These are phyloP conservation scores for Maudiozyma turicensis DNA, from an alignment of 805 yeast genomes.

Conservation along the genomic window DNA sequence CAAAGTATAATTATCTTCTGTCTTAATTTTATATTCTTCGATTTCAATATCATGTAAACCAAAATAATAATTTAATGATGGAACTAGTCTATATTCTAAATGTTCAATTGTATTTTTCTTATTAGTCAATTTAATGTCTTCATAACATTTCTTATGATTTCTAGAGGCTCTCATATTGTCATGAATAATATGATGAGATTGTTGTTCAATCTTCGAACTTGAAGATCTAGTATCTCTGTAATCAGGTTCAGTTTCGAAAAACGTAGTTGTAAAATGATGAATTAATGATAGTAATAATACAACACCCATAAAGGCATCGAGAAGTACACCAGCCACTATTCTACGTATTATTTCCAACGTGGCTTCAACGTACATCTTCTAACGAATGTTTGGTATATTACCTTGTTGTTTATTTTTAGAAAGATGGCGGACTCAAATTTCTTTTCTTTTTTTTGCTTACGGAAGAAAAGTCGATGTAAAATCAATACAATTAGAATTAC, in stretches of 20 bases:
- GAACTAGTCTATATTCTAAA: constrained; percentile 30
- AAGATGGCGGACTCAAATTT: no score
- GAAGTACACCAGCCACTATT: background rate
- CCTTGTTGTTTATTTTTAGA: background rate
- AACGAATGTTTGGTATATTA: background rate
- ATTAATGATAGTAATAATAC: constrained; percentile 1
- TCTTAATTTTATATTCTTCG: constrained; percentile 48
- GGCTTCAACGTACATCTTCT: background rate
- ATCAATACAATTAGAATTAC: no score
- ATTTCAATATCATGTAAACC: constrained; percentile 49
- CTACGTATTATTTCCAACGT: background rate
- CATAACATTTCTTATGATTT: background rate
- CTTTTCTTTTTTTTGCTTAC: no score
- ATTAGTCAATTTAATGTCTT: background rate
- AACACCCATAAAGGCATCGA: constrained; percentile 3
- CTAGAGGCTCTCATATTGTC: background rate
- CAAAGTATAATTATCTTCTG: constrained; percentile 74
- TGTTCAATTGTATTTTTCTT: constrained; percentile 2
- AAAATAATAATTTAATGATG: constrained; percentile 62
- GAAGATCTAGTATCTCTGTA: constrained; percentile 6
- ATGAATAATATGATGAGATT: background rate
- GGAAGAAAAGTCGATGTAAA: no score
- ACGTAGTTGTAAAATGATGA: constrained; percentile 2
- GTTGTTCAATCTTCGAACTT: background rate
- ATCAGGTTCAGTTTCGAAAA: constrained; percentile 4